Evolutionary conservation across 2,329 filamentous ascomycete species (phyloP), one percentile per base, ranked within the genome.

Genomic region (Penicillium sp.): DNA sequence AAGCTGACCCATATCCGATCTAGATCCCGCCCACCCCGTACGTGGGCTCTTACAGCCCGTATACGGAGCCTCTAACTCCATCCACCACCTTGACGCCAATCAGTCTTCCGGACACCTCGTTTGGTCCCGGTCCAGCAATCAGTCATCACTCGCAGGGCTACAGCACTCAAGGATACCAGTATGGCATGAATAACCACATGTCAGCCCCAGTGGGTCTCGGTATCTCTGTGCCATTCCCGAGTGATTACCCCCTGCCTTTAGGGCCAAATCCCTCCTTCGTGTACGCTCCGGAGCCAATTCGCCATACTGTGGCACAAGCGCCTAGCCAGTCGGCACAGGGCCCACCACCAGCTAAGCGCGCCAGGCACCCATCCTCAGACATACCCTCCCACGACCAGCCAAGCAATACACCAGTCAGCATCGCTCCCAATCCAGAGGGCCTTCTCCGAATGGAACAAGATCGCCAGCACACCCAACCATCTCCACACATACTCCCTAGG

Each of bases 351-450:
- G 44, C 61, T 16, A 71, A 68, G 53, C 63, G 66, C 25, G 55
- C 53, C 28, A 64, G 61, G 19, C 64, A 66, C 47, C 57, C 62
- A 17, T 68, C 61, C 37, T 16, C 58, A 58, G 33, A 64, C 61
- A 12, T 53, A 10, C n/a, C 46, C 26, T 45, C 38, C 5, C 38
- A 17, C 17, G 37, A 54, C 7, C 12, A 61, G 36, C 37, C 55
- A 10, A 65, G 69, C 12, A 65, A 71, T 9, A 65, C 64, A 0
- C 73, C 72, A 2, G 61, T 76, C 35, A 63, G 53, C 28, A 77
- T 77, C 41, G 69, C 74, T 12, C 75, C 75, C 1, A 64, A 77
- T 36, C 75, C 74, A 17, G 69, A 71, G 41, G 74, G 74, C 0
- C 56, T 76, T n/a, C 66, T 72, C 53, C 69, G 71, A 30, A 61